phyloP scores from a whole-genome alignment of 345 rosid genomes.

The Acer yangbiense region DNA sequence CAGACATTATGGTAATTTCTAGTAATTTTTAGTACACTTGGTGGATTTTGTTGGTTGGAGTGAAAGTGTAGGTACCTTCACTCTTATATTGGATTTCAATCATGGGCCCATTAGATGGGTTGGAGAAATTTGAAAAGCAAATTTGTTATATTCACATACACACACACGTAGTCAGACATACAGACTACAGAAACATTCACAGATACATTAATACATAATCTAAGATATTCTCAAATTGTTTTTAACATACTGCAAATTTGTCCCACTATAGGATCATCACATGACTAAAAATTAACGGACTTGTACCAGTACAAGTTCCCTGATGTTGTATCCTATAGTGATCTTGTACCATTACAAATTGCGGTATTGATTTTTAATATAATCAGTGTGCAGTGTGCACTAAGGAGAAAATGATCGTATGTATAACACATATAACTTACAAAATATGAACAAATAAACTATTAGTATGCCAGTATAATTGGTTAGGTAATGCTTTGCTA shows the following conservation, averaged over 20 bases:
- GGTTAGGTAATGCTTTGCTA: no score
- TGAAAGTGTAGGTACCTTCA: background rate
- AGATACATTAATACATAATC: background rate
- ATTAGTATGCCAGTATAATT: background rate
- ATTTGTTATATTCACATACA: background rate
- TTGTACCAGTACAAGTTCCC: no score
- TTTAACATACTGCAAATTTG: no score
- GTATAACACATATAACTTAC: background rate
- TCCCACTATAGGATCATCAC: no score
- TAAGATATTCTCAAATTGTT: background rate
- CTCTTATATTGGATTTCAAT: background rate
- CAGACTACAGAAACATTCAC: background rate
- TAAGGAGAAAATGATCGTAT: background rate
- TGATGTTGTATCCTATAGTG: background rate
- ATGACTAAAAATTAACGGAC: no score
- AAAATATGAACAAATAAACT: background rate
- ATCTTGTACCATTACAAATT: background rate
- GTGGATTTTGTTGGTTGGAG: background rate
- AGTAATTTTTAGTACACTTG: conserved; percentile 8
- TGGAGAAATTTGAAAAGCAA: background rate
- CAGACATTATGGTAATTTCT: conserved; percentile 62
- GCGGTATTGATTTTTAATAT: background rate
- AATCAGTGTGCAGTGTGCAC: background rate
- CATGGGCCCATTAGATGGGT: background rate
- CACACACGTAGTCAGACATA: background rate